These are phyloP conservation scores for Chrysoporthe puriensis DNA, from an alignment of 2,329 filamentous ascomycete species.

Conservation along the genomic window DNA sequence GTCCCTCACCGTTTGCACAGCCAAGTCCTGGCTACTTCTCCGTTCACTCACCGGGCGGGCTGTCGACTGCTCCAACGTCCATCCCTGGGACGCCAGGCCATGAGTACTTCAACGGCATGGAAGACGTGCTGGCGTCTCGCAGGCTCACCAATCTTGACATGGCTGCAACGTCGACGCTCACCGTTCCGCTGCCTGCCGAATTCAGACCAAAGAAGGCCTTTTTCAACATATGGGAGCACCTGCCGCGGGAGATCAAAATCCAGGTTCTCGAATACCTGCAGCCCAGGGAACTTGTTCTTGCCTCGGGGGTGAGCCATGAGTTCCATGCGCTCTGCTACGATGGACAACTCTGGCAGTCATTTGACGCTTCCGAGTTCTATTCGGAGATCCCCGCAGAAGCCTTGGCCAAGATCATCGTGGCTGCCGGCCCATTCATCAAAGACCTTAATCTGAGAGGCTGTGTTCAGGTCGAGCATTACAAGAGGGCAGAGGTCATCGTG, in stretches of 20 bases:
- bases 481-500: conserved; percentile 76
- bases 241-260: conserved; percentile 83
- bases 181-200: conserved; percentile 67
- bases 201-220: conserved; percentile 52
- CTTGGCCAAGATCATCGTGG: conserved; percentile 80
- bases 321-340: conserved; percentile 90
- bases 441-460: conserved; percentile 91
- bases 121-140: conserved; percentile 54
- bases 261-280: conserved; percentile 75
- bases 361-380: conserved; percentile 88
- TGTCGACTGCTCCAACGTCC: conserved; percentile 42
- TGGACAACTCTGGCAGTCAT: conserved; percentile 85
- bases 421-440: conserved; percentile 86
- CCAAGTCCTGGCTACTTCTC: conserved; percentile 39
- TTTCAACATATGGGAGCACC: conserved; percentile 74
- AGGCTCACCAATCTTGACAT: conserved; percentile 56
- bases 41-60: conserved; percentile 36
- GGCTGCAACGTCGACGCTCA: conserved; percentile 37
- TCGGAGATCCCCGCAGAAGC: conserved; percentile 82
- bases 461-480: conserved; percentile 83
- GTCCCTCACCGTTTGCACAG: conserved; percentile 46
- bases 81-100: conserved; percentile 44
- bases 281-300: conserved; percentile 79
- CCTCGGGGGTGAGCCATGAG: conserved; percentile 74
- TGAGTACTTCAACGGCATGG: conserved; percentile 49